Conservation (phyloP, 176 grass and related monocot genomes). For the Areca catechu region DNA sequence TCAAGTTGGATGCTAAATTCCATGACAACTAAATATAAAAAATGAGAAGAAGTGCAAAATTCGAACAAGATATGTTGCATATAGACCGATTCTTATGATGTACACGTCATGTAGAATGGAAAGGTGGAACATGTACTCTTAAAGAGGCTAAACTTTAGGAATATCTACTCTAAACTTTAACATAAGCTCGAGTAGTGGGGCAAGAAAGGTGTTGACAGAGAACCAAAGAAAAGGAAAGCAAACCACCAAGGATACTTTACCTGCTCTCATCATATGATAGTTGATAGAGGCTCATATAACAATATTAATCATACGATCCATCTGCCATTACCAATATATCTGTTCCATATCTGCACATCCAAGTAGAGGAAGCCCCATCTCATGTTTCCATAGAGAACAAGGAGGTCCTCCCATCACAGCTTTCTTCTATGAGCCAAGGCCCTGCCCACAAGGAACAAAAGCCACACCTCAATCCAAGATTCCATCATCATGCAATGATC, state of each 20-base stretch:
- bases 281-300: slow-evolving; percentile 5
- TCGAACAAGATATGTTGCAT: no score
- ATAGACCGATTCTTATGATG: no score
- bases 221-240: slow-evolving; percentile 4
- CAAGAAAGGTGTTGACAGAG: slow-evolving; percentile 1
- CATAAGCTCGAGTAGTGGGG: background rate
- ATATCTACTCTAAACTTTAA: background rate
- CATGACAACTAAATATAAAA: no score
- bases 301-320: slow-evolving; percentile 6
- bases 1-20: no score
- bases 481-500: background rate
- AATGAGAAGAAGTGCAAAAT: no score
- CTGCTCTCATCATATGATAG: background rate
- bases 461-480: background rate
- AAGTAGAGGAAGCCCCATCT: background rate
- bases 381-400: slow-evolving; percentile 2
- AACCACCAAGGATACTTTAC: slow-evolving; percentile 5
- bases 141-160: background rate
- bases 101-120: no score
- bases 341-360: background rate
- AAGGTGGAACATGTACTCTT: background rate
- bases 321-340: background rate
- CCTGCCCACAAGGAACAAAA: background rate
- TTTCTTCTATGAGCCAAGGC: background rate
- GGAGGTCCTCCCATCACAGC: background rate